Conservation (phyloP, 805 yeast genomes). For the Spathaspora girioi region DNA sequence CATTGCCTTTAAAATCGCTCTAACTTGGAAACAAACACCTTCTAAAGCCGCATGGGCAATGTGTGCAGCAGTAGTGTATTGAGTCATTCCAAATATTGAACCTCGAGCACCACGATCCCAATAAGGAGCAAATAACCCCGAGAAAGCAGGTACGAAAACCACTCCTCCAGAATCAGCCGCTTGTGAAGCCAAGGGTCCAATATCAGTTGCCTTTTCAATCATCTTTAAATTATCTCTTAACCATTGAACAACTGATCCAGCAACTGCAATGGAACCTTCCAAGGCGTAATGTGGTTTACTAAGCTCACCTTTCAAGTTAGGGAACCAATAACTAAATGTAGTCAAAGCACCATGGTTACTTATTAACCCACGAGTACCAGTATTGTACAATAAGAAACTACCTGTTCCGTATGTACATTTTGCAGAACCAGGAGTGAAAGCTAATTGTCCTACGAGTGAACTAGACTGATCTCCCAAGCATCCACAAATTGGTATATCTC, state of each 20-base stretch:
- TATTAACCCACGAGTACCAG: constrained; percentile 69
- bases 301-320: constrained; percentile 47
- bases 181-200: constrained; percentile 84
- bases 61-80: constrained; percentile 86
- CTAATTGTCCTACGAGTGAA: constrained; percentile 89
- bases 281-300: constrained; percentile 77
- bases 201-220: constrained; percentile 77
- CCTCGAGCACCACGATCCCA: constrained; percentile 95
- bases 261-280: constrained; percentile 95
- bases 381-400: constrained; percentile 83
- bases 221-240: constrained; percentile 83
- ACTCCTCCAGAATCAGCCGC: constrained; percentile 86
- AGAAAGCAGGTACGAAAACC: constrained; percentile 90
- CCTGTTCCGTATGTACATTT: constrained; percentile 98
- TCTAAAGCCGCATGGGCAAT: constrained; percentile 93
- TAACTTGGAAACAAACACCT: constrained; percentile 91
- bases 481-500: constrained; percentile 75
- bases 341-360: constrained; percentile 82
- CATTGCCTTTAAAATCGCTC: constrained; percentile 90
- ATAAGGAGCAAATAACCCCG: constrained; percentile 92
- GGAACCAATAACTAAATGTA: constrained; percentile 89
- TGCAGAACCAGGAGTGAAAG: constrained; percentile 78
- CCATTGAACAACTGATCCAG: constrained; percentile 94
- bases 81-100: constrained; percentile 88
- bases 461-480: constrained; percentile 94